A percentile compares a stretch with the other conserved stretches of the same genome.
Evolutionary conservation across 2,329 filamentous ascomycete species (phyloP).

Genomic region (Xylaria polymorpha): DNA sequence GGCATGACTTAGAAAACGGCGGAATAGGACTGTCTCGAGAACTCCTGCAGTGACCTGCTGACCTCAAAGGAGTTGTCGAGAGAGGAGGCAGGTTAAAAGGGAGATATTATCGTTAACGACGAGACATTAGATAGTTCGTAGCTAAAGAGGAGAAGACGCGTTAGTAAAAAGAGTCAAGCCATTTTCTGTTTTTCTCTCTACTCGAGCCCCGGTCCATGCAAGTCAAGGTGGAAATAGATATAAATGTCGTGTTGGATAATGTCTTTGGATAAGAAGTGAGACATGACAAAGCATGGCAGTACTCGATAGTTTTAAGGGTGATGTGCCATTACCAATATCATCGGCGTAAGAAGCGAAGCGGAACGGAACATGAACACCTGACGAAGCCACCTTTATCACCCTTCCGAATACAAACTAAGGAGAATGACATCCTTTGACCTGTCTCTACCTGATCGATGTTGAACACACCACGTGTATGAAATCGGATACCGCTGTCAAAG

Average conservation of each 20-base stretch:
- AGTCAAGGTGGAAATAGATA: slow-evolving; percentile 13
- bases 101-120: slow-evolving; percentile 46
- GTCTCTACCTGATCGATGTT: not conserved
- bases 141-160: slow-evolving; percentile 30
- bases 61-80: slow-evolving; percentile 75
- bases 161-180: slow-evolving; percentile 21
- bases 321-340: not conserved
- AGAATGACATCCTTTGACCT: slow-evolving; percentile 1
- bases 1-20: slow-evolving; percentile 49
- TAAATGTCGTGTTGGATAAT: not conserved
- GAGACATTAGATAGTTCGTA: slow-evolving; percentile 48
- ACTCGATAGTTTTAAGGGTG: not conserved
- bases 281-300: slow-evolving; percentile 11
- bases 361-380: not conserved
- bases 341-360: not conserved
- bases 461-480: not conserved
- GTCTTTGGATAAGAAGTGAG: slow-evolving; percentile 18
- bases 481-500: no score
- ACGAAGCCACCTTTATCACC: not conserved
- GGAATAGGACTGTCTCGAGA: slow-evolving; percentile 52
- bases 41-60: slow-evolving; percentile 86
- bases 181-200: not conserved
- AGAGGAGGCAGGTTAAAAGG: slow-evolving; percentile 46
- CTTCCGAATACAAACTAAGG: not conserved
- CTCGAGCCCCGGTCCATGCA: slow-evolving; percentile 24